Conservation (phyloP, 768 basidiomycete species). For the Strobilomyces confusus region DNA sequence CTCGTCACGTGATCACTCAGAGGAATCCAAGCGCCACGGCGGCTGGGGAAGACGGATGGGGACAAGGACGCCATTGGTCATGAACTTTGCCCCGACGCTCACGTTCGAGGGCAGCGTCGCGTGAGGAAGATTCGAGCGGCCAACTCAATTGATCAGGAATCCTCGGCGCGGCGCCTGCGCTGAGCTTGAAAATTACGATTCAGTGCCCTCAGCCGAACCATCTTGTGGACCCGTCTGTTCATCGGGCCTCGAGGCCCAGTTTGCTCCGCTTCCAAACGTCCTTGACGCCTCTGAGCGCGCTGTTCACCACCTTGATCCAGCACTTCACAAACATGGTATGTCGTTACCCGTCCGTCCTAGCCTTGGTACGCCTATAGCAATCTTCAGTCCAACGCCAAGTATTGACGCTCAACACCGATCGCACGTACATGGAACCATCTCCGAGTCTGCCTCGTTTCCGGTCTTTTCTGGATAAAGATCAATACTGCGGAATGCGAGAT, state of each 20-base stretch:
- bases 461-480: constrained; percentile 1
- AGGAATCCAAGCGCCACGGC: background rate
- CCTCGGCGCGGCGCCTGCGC: constrained; percentile 17
- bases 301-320: constrained; percentile 1
- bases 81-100: background rate
- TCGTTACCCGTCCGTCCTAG: background rate
- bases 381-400: background rate
- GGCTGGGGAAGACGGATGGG: background rate
- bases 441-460: constrained; percentile 1
- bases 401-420: background rate
- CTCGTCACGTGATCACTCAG: constrained; percentile 3
- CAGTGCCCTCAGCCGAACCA: constrained; percentile 6
- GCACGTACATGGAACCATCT: background rate
- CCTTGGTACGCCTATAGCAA: background rate
- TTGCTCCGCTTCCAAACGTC: background rate
- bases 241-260: background rate
- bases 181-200: constrained; percentile 21
- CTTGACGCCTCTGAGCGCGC: background rate
- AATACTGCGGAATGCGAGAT: constrained; percentile 6
- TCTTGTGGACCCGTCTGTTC: background rate
- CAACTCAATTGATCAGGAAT: constrained; percentile 16
- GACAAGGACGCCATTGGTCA: background rate
- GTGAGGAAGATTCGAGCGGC: constrained; percentile 1
- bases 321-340: constrained; percentile 4
- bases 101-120: background rate